Conservation (phyloP, 805 yeast species). For the Phaffomyces thermotolerans region DNA sequence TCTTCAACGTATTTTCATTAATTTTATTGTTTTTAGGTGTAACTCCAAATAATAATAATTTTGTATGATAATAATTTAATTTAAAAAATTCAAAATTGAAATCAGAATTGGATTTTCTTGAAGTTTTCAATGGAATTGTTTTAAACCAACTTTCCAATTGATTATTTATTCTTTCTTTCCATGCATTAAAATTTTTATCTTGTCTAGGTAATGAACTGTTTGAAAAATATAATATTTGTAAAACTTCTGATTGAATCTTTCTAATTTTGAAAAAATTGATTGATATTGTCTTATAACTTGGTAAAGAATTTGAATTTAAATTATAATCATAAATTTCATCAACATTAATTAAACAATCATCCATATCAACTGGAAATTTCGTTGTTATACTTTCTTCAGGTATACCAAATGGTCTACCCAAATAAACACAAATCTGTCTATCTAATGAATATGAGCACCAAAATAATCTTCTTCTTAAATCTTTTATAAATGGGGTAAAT, state of each 20-base stretch:
- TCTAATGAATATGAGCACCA: conserved; percentile 90
- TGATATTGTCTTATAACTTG: conserved; percentile 65
- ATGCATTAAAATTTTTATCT: conserved; percentile 44
- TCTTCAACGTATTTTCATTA: conserved; percentile 43
- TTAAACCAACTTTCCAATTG: conserved; percentile 59
- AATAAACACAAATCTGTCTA: conserved; percentile 76
- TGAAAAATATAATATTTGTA: conserved; percentile 60
- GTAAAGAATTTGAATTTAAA: conserved; percentile 29
- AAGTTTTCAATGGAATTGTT: conserved; percentile 44
- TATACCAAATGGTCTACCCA: conserved; percentile 84
- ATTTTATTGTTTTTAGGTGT: conserved; percentile 61
- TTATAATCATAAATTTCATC: conserved; percentile 35
- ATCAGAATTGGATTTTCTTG: conserved; percentile 59
- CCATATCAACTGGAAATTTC: conserved; percentile 64
- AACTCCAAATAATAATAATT: conserved; percentile 66
- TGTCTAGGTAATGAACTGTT: conserved; percentile 63
- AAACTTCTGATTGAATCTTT: conserved; percentile 70
- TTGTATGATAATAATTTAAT: conserved; percentile 71
- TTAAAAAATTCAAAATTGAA: conserved; percentile 66
- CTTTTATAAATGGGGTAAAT: conserved; percentile 50
- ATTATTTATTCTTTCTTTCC: conserved; percentile 50
- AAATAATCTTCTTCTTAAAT: conserved; percentile 67
- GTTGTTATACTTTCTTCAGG: conserved; percentile 75
- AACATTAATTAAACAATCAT: conserved; percentile 55
- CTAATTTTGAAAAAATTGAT: conserved; percentile 63